Evolutionary conservation across 768 basidiomycete species (phyloP).

Genomic region (Termitomyces sp.): DNA sequence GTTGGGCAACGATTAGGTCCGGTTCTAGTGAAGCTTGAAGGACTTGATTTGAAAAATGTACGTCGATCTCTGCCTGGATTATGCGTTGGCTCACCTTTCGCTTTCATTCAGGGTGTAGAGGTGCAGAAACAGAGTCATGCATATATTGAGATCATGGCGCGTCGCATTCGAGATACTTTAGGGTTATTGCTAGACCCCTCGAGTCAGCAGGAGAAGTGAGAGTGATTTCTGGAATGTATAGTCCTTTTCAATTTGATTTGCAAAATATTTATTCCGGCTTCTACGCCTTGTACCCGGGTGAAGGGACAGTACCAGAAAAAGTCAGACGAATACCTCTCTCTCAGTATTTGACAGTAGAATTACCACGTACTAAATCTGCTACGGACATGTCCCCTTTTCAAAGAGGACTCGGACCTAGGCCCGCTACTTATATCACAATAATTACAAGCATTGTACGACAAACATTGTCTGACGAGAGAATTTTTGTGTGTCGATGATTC

Average conservation of each 20-base stretch:
- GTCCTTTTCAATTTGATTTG: neutral
- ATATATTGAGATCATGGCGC: slow-evolving; percentile 74
- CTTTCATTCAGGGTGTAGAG: slow-evolving; percentile 31
- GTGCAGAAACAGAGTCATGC: slow-evolving; percentile 56
- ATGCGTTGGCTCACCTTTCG: neutral
- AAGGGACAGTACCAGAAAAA: neutral
- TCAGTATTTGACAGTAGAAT: too few relatives aligned
- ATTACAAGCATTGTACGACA: too few relatives aligned
- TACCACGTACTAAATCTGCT: too few relatives aligned
- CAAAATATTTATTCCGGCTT: neutral
- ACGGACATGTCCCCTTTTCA: too few relatives aligned
- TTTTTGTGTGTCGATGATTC: too few relatives aligned
- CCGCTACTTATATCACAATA: too few relatives aligned
- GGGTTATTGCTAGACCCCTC: slow-evolving; percentile 35
- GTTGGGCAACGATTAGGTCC: slow-evolving; percentile 50
- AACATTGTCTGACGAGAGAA: too few relatives aligned
- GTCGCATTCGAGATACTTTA: slow-evolving; percentile 60
- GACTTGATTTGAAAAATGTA: slow-evolving; percentile 43
- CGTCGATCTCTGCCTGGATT: neutral
- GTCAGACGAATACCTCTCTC: neutral
- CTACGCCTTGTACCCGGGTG: neutral
- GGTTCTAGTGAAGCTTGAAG: slow-evolving; percentile 47
- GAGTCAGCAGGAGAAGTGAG: slow-evolving; percentile 3
- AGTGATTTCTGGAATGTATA: neutral
- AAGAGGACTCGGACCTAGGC: too few relatives aligned